Conservation (phyloP, 192 early-diverging fungal species). For the Gamsiella multidivaricata region DNA sequence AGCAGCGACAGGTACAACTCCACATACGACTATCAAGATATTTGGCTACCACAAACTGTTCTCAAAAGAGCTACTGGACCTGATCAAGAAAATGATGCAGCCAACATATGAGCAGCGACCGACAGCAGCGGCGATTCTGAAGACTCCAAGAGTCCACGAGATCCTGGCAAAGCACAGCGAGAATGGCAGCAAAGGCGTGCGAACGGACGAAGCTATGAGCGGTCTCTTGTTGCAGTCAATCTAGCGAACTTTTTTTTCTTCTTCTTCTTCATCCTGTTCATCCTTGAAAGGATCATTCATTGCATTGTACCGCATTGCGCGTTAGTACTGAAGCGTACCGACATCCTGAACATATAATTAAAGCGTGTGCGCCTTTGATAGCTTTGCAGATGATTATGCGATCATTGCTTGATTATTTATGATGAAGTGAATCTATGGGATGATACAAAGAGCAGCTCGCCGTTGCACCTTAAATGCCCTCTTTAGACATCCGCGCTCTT, state of each 20-base stretch:
- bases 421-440: too few species aligned
- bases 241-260: neutral
- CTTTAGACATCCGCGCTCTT: neutral
- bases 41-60: slow-evolving; percentile 9
- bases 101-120: slow-evolving; percentile 28
- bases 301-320: too few species aligned
- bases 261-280: too few species aligned
- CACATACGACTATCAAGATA: neutral
- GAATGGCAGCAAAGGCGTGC: neutral
- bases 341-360: too few species aligned
- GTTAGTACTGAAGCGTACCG: too few species aligned
- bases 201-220: slow-evolving; percentile 38
- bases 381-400: too few species aligned
- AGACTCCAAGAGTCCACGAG: neutral
- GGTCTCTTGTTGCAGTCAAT: slow-evolving; percentile 44
- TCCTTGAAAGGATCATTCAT: too few species aligned
- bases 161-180: slow-evolving; percentile 8
- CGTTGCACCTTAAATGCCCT: too few species aligned
- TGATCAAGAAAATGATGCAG: slow-evolving; percentile 36
- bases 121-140: slow-evolving; percentile 19
- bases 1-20: neutral
- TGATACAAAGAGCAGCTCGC: too few species aligned
- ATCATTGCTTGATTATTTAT: too few species aligned
- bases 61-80: slow-evolving; percentile 8
- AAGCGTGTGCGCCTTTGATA: too few species aligned